phyloP scores from a whole-genome alignment of 1,139 yeast genomes.

The Magnusiomyces paraingens region DNA sequence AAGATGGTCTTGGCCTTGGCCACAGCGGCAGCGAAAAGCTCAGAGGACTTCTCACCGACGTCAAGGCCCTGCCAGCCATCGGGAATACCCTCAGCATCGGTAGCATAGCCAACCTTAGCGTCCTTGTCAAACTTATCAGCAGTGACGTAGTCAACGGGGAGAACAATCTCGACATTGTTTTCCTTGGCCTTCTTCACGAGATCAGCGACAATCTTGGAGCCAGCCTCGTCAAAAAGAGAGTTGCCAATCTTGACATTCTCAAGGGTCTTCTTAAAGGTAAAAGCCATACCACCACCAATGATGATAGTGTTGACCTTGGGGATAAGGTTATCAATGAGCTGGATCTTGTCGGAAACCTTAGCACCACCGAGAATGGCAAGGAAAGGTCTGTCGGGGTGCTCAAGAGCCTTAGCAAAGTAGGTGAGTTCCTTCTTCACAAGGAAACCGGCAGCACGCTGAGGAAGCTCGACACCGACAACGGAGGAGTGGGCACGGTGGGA shows the following conservation, averaged over 20 bases:
- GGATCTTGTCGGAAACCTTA: slow-evolving; percentile 95
- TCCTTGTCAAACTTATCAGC: slow-evolving; percentile 91
- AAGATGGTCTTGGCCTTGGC: slow-evolving; percentile 92
- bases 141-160: slow-evolving; percentile 90
- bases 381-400: slow-evolving; percentile 95
- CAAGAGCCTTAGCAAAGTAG: slow-evolving; percentile 95
- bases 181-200: slow-evolving; percentile 91
- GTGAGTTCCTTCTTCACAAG: slow-evolving; percentile 92
- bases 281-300: slow-evolving; percentile 99
- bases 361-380: slow-evolving; percentile 98
- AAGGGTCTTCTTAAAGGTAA: slow-evolving; percentile 91
- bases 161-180: slow-evolving; percentile 82
- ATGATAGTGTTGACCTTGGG: slow-evolving; percentile 89
- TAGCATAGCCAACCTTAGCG: slow-evolving; percentile 74
- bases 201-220: slow-evolving; percentile 86
- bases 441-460: slow-evolving; percentile 96
- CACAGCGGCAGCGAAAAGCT: slow-evolving; percentile 70
- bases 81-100: slow-evolving; percentile 84
- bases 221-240: slow-evolving; percentile 85
- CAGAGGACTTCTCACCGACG: slow-evolving; percentile 79
- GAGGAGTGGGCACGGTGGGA: slow-evolving; percentile 99
- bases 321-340: slow-evolving; percentile 90
- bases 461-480: slow-evolving; percentile 91
- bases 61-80: slow-evolving; percentile 93
- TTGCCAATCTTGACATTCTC: slow-evolving; percentile 78